These are phyloP conservation scores for Lycium ferocissimum DNA, from an alignment of 257 asterid genomes.

Conservation along the genomic window DNA sequence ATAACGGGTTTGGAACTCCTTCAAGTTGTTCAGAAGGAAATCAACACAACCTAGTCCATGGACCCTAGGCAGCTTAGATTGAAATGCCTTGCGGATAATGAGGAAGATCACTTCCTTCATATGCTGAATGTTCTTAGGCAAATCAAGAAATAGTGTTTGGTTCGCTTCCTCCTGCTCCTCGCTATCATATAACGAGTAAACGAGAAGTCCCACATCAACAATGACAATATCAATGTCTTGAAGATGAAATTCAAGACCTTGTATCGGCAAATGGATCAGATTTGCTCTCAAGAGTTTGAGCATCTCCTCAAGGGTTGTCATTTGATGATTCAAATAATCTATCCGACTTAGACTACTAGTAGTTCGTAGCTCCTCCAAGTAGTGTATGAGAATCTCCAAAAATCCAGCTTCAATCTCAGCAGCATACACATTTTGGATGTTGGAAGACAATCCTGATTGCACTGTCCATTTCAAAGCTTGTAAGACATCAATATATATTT, in stretches of 20 bases:
- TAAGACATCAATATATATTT: neutral
- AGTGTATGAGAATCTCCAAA: neutral
- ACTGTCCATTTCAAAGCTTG: neutral
- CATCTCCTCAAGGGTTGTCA: neutral
- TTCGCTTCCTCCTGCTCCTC: neutral
- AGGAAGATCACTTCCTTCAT: conserved; percentile 14
- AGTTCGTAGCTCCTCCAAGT: neutral
- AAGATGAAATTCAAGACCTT: neutral
- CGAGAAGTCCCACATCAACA: neutral
- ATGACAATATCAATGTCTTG: neutral
- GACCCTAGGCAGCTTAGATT: neutral
- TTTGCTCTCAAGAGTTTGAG: neutral
- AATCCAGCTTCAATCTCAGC: neutral
- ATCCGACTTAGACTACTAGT: neutral
- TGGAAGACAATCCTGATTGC: neutral
- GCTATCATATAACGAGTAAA: neutral
- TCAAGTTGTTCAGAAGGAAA: neutral
- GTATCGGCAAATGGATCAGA: neutral
- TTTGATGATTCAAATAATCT: neutral
- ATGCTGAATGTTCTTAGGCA: neutral
- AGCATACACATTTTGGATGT: neutral
- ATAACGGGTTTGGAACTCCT: conserved; percentile 31
- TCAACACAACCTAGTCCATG: neutral
- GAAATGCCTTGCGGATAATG: neutral
- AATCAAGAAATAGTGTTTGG: conserved; percentile 7